Base-by-base conservation (phyloP, 1,284 basidiomycete species). In the Cutaneotrichosporon sp. region DNA sequence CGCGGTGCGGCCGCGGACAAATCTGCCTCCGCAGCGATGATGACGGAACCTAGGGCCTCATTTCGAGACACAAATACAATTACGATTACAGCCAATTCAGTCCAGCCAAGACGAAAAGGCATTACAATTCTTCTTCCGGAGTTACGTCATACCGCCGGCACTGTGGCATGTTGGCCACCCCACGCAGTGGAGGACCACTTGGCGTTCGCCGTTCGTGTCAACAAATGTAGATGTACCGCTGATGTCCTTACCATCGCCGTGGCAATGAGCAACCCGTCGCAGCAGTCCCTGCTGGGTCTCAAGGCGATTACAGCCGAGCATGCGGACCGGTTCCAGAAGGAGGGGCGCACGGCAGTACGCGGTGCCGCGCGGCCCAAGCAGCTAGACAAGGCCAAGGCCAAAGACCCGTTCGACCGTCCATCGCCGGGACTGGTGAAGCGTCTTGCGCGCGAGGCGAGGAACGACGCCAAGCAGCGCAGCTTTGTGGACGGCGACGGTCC, bases 251-350 rank as follows among this genome's bases (percentile, higher is more conserved):
- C 8, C 23, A n/a, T 2, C 22, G 13, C 9, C 34, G 12, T 18
- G 7, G 20, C 36, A 21, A 51, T 54, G 48, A 55, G 40, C 12
- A 59, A 49, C 40, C 62, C 69, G 49, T 70, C 72, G 13, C 67
- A 70, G 36, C 64, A 58, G 1, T 70, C 61, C 9, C 51, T 74
- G 2, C 65, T 72, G 35, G 73, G 72, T 13, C 66, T 76, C 55
- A 74, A 67, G 53, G 69, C 72, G 1, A 65, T 76, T 38, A 67
- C 72, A 14, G 73, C 73, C 1, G 73, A 76, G 46, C 72, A 76
- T 61, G 66, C 64, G n/a, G 68, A 70, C 48, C 54, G 59, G 20
- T 70, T 76, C 45, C 57, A 64, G 12, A 71, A 69, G 52, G 72
- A 76, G 56, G 74, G 74, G 2, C 53, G 63, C 9, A 41, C 55